These are phyloP conservation scores for Sequoiadendron giganteum DNA, from an alignment of 75 land plant genomes.

Conservation along the genomic window DNA sequence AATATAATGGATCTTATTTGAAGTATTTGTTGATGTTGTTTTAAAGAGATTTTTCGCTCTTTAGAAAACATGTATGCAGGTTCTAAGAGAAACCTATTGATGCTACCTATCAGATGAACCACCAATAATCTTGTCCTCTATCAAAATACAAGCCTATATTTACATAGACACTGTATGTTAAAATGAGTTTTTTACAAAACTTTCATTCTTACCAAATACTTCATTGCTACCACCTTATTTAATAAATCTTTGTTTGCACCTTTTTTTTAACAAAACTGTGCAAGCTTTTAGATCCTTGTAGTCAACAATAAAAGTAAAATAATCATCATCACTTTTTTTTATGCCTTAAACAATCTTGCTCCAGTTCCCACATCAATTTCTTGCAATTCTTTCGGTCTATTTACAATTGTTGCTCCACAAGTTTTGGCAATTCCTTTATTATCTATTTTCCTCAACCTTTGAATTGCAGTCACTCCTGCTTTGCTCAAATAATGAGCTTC, in stretches of 20 bases:
- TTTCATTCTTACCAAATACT: too few species aligned
- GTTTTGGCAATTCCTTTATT: constrained; percentile 94
- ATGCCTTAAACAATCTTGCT: constrained; percentile 90
- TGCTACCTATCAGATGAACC: too few species aligned
- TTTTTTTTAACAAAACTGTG: constrained; percentile 79
- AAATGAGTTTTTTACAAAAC: too few species aligned
- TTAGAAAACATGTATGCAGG: too few species aligned
- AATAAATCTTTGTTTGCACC: constrained; percentile 95
- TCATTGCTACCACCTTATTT: constrained; percentile 98
- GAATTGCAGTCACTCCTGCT: constrained; percentile 86
- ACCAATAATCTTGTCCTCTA: too few species aligned
- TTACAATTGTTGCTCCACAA: constrained; percentile 90
- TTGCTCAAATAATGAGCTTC: constrained; percentile 87
- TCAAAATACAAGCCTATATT: too few species aligned
- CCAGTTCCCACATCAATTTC: constrained; percentile 94
- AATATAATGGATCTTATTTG: too few species aligned
- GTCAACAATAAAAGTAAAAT: constrained; percentile 79
- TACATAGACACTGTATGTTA: too few species aligned
- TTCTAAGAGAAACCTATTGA: too few species aligned
- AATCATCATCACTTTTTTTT: constrained; percentile 93
- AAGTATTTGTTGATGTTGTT: too few species aligned
- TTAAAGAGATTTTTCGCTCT: too few species aligned
- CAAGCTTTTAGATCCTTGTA: constrained; percentile 98
- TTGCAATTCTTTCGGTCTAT: constrained; percentile 94
- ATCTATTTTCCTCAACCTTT: constrained; percentile 88